Percentiles rank a stretch among this genome's conserved stretches.
These are phyloP conservation scores for Zancudomyces culisetae DNA, from an alignment of 371 early-diverging fungal species.

Conservation along the genomic window DNA sequence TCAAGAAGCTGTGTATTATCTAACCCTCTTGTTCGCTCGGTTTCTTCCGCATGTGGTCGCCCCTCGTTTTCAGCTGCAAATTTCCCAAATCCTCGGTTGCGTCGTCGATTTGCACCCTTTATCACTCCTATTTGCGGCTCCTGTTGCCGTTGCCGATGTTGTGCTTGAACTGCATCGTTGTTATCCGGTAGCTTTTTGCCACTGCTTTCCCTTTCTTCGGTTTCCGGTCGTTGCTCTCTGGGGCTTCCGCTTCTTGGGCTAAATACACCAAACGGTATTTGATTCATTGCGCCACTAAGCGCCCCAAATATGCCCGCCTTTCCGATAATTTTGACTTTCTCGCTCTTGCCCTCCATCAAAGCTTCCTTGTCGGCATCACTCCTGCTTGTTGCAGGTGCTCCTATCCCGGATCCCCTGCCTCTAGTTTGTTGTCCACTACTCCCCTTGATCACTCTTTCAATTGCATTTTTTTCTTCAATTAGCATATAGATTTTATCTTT, in stretches of 20 bases:
- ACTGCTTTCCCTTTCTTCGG: background rate
- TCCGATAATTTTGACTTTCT: conserved; percentile 13
- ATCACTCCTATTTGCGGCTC: background rate
- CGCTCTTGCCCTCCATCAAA: conserved; percentile 24
- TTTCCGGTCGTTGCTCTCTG: background rate
- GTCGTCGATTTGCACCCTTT: background rate
- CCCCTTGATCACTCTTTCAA: conserved; percentile 16
- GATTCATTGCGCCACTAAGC: background rate
- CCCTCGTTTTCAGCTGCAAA: too few relatives aligned
- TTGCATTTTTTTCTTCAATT: conserved; percentile 38
- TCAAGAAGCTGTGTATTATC: conserved; percentile 50
- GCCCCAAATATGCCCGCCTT: conserved; percentile 5
- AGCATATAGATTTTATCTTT: conserved; percentile 53
- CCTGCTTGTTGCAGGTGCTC: too few relatives aligned
- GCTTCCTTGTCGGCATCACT: conserved; percentile 23
- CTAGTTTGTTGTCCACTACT: background rate
- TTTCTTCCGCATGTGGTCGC: conserved; percentile 43
- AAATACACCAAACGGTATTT: background rate
- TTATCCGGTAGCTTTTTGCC: background rate
- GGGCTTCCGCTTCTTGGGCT: background rate
- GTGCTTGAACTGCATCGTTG: background rate
- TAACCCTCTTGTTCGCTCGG: conserved; percentile 46
- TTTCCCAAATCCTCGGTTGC: conserved; percentile 41
- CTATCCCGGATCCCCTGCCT: background rate
- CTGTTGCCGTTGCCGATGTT: background rate